A percentile compares a stretch with the other conserved stretches of the same genome.
Evolutionary conservation across 2,329 filamentous ascomycete genomes (phyloP).

Genomic region (Parafenestella ontariensis): DNA sequence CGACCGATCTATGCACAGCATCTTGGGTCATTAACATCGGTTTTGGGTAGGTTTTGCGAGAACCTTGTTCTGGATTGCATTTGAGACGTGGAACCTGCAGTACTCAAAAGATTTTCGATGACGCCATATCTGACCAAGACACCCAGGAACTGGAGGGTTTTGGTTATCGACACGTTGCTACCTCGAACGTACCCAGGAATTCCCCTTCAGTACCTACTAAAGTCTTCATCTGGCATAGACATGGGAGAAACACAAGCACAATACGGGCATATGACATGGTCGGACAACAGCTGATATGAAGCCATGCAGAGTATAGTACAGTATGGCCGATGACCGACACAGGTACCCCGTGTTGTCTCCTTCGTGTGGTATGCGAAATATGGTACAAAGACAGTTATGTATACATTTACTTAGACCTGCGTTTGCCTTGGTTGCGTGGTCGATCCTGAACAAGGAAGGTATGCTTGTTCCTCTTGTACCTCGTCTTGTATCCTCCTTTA

Average conservation of each 20-base stretch:
- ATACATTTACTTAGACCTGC: constrained; percentile 55
- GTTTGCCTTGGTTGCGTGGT: constrained; percentile 88
- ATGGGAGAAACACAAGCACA: not conserved
- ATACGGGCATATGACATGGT: not conserved
- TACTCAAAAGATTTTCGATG: too few relatives aligned
- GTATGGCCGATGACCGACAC: not conserved
- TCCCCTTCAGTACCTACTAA: not conserved
- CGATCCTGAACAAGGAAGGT: constrained; percentile 87
- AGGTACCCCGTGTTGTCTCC: not conserved
- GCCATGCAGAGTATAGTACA: constrained; percentile 11
- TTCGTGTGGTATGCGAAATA: not conserved
- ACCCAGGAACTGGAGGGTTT: too few relatives aligned
- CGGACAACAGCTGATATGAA: not conserved
- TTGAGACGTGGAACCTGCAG: constrained; percentile 6
- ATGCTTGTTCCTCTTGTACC: constrained; percentile 87
- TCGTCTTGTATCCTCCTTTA: constrained; percentile 91
- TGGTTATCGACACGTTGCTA: too few relatives aligned
- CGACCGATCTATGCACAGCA: constrained; percentile 15
- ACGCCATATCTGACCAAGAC: too few relatives aligned
- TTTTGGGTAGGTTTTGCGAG: constrained; percentile 5
- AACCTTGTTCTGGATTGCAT: constrained; percentile 4
- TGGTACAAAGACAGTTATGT: constrained; percentile 31
- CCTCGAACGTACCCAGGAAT: too few relatives aligned
- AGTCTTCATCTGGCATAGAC: not conserved
- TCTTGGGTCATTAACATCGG: constrained; percentile 11